Base-by-base conservation (phyloP, 306 rosid genomes). In the Corylus avellana region DNA sequence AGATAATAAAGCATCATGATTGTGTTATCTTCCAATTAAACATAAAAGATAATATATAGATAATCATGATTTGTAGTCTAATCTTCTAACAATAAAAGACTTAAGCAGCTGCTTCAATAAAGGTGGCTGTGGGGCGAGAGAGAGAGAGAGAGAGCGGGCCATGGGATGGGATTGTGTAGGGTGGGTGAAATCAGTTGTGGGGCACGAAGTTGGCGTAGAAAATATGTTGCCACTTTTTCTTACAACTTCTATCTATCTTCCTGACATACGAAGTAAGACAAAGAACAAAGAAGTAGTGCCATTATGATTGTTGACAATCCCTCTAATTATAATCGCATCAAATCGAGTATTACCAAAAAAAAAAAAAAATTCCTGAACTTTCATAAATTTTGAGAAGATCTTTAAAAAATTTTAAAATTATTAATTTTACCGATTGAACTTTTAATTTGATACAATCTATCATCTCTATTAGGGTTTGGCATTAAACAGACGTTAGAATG, bases 1-100 rank as follows among this genome's bases (percentile, higher is more conserved):
- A 75, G 79, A 57, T 63, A 32, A 71, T 37, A 44, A 8, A 29
- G 79, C 73, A 47, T 51, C 20, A 77, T 74, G 46, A 6, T 42
- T 42, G 46, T 29, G 32, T 64, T 74, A 12, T 73, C 62, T 53
- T 50, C 5, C 7, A 78, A 56, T 2, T 13, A 56, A 77, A 48
- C 46, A 53, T 22, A 18, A 11, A 54, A 49, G 18, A 42, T 74
- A 46, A 80, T 73, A 66, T 29, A 32, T 32, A 50, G 32, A 63
- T 7, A 37, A 20, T 14, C 59, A 54, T 54, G 47, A 77, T 35
- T 55, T 20, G 44, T 20, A 55, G 8, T 56, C 27, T 71, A 16
- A 7, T 54, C 25, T 47, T 47, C 39, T 54, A 64, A 66, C 20
- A 12, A 72, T 64, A 37, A 12, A 42, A 17, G 53, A 9, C 16